phyloP scores from a whole-genome alignment of 164 flowering plant species.

The Liquidambar formosana region DNA sequence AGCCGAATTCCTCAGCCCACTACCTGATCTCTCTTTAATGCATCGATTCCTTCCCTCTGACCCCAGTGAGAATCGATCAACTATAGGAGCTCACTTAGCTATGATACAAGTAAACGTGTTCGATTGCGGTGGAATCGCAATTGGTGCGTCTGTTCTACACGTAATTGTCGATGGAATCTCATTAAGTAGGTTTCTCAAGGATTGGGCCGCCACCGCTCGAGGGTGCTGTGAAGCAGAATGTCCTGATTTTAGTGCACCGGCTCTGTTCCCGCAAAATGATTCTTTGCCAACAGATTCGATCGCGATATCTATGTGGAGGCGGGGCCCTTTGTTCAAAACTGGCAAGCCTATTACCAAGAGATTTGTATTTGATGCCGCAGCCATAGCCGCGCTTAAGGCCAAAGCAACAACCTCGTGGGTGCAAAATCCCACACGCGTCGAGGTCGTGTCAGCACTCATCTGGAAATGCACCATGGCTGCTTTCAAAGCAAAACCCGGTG shows the following conservation, averaged over 20 bases:
- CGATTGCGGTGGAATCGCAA: not conserved
- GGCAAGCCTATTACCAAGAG: constrained; percentile 14
- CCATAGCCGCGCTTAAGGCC: constrained; percentile 6
- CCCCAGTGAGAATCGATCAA: not conserved
- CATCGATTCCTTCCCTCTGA: not conserved
- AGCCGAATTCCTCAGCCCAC: constrained; percentile 9
- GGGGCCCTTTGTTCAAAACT: not conserved
- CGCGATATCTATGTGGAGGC: not conserved
- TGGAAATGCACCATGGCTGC: constrained; percentile 16
- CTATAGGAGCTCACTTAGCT: not conserved
- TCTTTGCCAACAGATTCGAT: not conserved
- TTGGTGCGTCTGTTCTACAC: not conserved
- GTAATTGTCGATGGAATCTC: not conserved
- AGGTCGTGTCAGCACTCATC: constrained; percentile 17
- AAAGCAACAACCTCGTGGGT: not conserved
- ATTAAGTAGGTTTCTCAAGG: not conserved
- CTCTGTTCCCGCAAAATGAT: constrained; percentile 9
- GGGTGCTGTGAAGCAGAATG: not conserved
- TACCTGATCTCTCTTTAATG: not conserved
- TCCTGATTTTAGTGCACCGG: constrained; percentile 10
- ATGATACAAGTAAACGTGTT: constrained; percentile 1
- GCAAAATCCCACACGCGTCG: constrained; percentile 18
- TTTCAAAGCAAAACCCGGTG: not conserved
- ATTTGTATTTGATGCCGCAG: constrained; percentile 8
- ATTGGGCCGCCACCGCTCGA: not conserved